Evolutionary conservation across 441 rosid species (phyloP).

Genomic region (Eutrema salsugineum): DNA sequence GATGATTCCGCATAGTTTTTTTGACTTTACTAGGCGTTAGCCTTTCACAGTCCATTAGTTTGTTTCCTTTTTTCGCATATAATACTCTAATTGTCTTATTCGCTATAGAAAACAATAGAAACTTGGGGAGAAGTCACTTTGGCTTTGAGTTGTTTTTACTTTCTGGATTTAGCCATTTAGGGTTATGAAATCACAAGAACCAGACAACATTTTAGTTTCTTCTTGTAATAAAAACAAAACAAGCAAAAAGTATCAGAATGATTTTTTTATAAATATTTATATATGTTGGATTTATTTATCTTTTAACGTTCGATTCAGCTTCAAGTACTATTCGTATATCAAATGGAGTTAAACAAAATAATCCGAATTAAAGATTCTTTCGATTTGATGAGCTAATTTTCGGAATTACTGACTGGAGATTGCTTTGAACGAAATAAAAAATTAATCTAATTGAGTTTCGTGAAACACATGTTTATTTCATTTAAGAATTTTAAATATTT

Average conservation of each 20-base stretch:
- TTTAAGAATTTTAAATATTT: background rate
- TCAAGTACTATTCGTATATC: background rate
- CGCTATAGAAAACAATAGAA: background rate
- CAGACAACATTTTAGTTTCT: too few relatives aligned
- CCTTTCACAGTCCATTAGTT: conserved; percentile 8
- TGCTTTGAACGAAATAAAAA: background rate
- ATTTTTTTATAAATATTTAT: too few relatives aligned
- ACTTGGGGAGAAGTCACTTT: background rate
- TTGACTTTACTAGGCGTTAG: conserved; percentile 6
- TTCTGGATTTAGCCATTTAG: background rate
- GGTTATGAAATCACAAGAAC: background rate
- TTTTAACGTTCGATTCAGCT: too few relatives aligned
- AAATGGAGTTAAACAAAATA: background rate
- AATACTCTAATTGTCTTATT: background rate
- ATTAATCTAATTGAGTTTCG: background rate
- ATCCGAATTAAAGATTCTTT: background rate
- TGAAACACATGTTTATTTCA: background rate
- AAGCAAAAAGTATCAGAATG: too few relatives aligned
- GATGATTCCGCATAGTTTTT: background rate
- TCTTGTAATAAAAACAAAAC: too few relatives aligned
- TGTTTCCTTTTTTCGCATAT: background rate
- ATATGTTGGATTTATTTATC: too few relatives aligned
- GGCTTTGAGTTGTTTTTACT: background rate
- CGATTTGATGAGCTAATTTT: background rate
- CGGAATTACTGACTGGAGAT: background rate